Evolutionary conservation across 2,329 filamentous ascomycete species (phyloP).

Genomic region (Ophiostoma angusticollis): DNA sequence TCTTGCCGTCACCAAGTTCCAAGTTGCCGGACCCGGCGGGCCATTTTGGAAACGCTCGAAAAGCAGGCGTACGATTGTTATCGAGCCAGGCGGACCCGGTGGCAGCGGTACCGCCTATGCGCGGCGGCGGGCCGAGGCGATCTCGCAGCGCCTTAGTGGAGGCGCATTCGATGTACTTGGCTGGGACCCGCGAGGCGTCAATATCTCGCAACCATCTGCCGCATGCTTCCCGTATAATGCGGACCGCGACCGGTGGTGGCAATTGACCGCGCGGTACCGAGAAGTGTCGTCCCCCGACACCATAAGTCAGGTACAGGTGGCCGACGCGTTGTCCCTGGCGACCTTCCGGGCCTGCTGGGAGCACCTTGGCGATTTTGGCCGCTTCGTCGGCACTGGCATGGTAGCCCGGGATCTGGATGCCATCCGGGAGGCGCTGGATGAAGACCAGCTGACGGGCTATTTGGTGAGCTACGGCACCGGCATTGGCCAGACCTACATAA

Average conservation of each 20-base stretch:
- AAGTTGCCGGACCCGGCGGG: slow-evolving; percentile 28
- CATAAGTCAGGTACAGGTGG: slow-evolving; percentile 25
- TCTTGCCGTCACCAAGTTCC: slow-evolving; percentile 36
- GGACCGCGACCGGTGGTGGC: slow-evolving; percentile 33
- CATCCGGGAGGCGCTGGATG: slow-evolving; percentile 31
- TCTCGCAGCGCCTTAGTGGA: slow-evolving; percentile 29
- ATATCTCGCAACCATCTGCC: slow-evolving; percentile 30
- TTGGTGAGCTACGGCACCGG: slow-evolving; percentile 39
- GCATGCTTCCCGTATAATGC: slow-evolving; percentile 34
- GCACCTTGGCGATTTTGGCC: slow-evolving; percentile 29
- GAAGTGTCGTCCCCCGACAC: slow-evolving; percentile 23
- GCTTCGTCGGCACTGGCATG: slow-evolving; percentile 33
- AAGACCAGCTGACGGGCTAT: slow-evolving; percentile 35
- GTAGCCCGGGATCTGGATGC: slow-evolving; percentile 37
- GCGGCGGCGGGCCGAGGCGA: slow-evolving; percentile 25
- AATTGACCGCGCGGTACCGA: slow-evolving; percentile 26
- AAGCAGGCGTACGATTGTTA: slow-evolving; percentile 34
- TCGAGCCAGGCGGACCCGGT: slow-evolving; percentile 39
- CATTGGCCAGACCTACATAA: slow-evolving; percentile 38
- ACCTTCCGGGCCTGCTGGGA: slow-evolving; percentile 30
- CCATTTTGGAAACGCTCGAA: slow-evolving; percentile 22
- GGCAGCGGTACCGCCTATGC: slow-evolving; percentile 29
- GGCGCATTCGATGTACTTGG: slow-evolving; percentile 34
- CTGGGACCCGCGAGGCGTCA: slow-evolving; percentile 44
- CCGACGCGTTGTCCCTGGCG: slow-evolving; percentile 34